These are phyloP conservation scores for Talaromyces sp. DNA, from an alignment of 2,329 filamentous ascomycete genomes.

Conservation along the genomic window DNA sequence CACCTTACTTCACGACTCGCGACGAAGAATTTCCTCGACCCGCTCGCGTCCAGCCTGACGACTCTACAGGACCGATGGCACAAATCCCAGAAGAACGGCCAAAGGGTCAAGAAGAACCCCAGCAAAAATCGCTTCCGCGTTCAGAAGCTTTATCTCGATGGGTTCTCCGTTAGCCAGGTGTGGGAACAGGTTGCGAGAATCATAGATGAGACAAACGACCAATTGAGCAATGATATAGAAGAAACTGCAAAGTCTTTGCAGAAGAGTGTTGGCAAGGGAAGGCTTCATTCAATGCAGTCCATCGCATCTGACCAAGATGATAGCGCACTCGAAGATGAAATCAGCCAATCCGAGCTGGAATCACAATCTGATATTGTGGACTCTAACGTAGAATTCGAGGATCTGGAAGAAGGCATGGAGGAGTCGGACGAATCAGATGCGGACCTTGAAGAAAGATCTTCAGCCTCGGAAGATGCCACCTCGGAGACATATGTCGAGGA, in stretches of 20 bases:
- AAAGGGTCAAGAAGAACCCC: neutral
- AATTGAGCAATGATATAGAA: constrained; percentile 53
- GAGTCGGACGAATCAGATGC: constrained; percentile 13
- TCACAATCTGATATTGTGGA: neutral
- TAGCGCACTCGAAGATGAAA: neutral
- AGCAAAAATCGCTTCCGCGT: constrained; percentile 71
- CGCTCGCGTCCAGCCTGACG: constrained; percentile 70
- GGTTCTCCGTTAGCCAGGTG: constrained; percentile 83
- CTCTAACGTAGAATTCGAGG: neutral
- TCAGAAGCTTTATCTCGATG: constrained; percentile 78
- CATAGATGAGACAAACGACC: constrained; percentile 62
- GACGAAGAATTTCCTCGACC: constrained; percentile 78
- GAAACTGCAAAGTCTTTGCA: constrained; percentile 24
- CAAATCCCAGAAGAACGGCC: constrained; percentile 57
- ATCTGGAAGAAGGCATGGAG: constrained; percentile 24
- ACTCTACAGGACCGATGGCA: constrained; percentile 69
- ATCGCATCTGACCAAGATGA: constrained; percentile 4
- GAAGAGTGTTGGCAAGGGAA: constrained; percentile 9
- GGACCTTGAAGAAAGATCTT: constrained; percentile 9
- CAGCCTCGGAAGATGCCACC: constrained; percentile 3
- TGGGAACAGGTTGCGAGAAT: constrained; percentile 92
- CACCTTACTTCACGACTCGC: constrained; percentile 69
- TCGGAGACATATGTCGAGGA: constrained; percentile 66
- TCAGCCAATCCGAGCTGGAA: neutral
- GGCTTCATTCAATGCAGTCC: neutral